Evolutionary conservation across 768 basidiomycete species (phyloP).

Genomic region (Lyophyllum shimeji): DNA sequence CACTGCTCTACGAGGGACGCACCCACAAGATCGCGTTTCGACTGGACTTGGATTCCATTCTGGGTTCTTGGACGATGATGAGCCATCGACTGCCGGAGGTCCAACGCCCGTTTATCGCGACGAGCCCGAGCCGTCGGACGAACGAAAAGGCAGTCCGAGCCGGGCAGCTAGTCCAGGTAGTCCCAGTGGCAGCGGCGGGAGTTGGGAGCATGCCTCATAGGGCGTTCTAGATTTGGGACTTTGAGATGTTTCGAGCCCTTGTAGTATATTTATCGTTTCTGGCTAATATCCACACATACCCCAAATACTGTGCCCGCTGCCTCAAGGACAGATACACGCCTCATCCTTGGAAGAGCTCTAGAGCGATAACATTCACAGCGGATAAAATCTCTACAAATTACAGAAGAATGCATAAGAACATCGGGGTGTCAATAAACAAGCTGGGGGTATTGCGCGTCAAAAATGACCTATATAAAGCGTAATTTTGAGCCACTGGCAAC

Average conservation of each 20-base stretch:
- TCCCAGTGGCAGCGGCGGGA: constrained; percentile 55
- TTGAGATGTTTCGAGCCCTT: background rate
- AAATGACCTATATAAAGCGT: constrained; percentile 50
- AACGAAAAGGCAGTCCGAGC: constrained; percentile 14
- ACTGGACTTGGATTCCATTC: constrained; percentile 65
- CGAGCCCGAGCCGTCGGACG: constrained; percentile 40
- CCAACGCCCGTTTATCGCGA: constrained; percentile 47
- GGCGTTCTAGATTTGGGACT: background rate
- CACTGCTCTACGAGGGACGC: constrained; percentile 52
- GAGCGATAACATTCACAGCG: background rate
- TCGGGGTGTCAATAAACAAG: background rate
- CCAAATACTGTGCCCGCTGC: background rate
- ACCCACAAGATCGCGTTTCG: constrained; percentile 31
- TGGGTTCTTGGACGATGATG: constrained; percentile 83
- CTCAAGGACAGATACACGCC: background rate
- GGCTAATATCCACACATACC: background rate
- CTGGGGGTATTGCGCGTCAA: background rate
- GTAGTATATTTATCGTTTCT: background rate
- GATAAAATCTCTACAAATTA: constrained; percentile 1
- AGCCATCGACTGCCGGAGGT: constrained; percentile 36
- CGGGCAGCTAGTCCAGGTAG: constrained; percentile 32
- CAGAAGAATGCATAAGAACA: constrained; percentile 2
- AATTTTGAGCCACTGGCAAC: constrained; percentile 85
- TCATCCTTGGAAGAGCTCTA: background rate
- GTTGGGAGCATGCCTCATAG: constrained; percentile 70